Evolutionary conservation across 768 basidiomycete species (phyloP), one percentile per base, ranked within the genome.

Genomic region (Mycena maculata): DNA sequence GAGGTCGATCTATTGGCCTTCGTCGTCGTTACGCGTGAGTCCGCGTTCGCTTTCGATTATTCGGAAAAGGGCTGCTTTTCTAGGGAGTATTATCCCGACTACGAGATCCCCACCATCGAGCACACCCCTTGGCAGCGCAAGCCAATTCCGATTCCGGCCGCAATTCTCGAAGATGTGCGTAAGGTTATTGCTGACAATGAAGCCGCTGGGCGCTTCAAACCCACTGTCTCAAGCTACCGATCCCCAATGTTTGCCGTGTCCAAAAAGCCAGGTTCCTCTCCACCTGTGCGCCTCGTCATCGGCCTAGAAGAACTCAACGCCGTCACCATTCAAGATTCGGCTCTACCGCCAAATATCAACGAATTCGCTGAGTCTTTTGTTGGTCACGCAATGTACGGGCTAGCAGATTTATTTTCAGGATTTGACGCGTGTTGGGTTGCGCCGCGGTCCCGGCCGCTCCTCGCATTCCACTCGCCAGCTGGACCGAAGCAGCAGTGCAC

Each of bases 251-350:
- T 76, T 39, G 41, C 73, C 0, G 76, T 80, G 1, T 36, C 55
- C 6, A 81, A 76, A 67, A 74, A 74, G 38, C 73, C 76, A 1
- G 70, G 74, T 2, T 73, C 74, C 1, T n/a, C 39, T 27, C 54
- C 60, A 12, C 60, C 61, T 0, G 67, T 84, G 0, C 67, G 78
- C 0, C 31, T 82, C 0, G 75, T 84, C 0, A 70, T 77, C 25
- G 75, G 76, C 53, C 68, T 81, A 0, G 75, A 80, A 63, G 72
- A 73, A 0, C 73, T 82, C 1, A 83, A 83, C 63, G 71, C 68
- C 2, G 74, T 80, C 0, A 75, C 76, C 1, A 74, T 80, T 20
- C 68, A 65, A 36, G 72, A 78, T 41, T 48, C 79, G 1, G 65
- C 66, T 0, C 38, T 78, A 8, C 75, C 73, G 1, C 78, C 79